phyloP scores from a whole-genome alignment of 2,329 filamentous ascomycete species.

The Penicillium sp. region DNA sequence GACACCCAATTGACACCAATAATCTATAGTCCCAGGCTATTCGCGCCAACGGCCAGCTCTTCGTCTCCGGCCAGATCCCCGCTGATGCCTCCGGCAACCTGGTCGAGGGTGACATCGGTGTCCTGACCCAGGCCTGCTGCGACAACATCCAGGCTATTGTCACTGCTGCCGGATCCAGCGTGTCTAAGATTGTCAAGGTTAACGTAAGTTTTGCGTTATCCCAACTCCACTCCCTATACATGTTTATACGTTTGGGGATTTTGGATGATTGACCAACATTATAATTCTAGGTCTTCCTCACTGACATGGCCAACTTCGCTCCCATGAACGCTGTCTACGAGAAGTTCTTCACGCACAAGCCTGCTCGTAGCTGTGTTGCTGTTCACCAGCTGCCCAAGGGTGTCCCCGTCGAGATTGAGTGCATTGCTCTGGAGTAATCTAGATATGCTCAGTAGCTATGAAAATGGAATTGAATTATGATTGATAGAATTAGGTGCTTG shows the following conservation, averaged over 20 bases:
- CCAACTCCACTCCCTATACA: not conserved
- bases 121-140: conserved; percentile 71
- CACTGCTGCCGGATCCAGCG: conserved; percentile 73
- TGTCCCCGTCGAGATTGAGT: conserved; percentile 66
- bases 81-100: conserved; percentile 62
- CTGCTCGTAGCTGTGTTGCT: conserved; percentile 63
- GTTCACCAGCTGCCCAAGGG: conserved; percentile 64
- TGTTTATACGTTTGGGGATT: not conserved
- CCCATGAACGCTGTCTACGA: conserved; percentile 75
- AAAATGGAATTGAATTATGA: not conserved
- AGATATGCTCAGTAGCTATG: not conserved
- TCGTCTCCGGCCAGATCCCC: conserved; percentile 76
- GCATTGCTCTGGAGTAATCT: conserved; percentile 56
- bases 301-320: conserved; percentile 86
- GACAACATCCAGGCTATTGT: conserved; percentile 84
- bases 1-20: not conserved
- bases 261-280: not conserved
- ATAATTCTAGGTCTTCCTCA: conserved; percentile 68
- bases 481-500: not conserved
- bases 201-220: conserved; percentile 49
- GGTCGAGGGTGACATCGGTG: conserved; percentile 64
- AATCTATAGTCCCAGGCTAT: conserved; percentile 58
- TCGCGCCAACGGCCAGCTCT: conserved; percentile 67
- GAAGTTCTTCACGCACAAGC: conserved; percentile 68
- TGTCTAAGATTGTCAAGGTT: conserved; percentile 84